Base-by-base conservation (phyloP, 495 filamentous ascomycete genomes). In the Talaromyces adpressus region DNA sequence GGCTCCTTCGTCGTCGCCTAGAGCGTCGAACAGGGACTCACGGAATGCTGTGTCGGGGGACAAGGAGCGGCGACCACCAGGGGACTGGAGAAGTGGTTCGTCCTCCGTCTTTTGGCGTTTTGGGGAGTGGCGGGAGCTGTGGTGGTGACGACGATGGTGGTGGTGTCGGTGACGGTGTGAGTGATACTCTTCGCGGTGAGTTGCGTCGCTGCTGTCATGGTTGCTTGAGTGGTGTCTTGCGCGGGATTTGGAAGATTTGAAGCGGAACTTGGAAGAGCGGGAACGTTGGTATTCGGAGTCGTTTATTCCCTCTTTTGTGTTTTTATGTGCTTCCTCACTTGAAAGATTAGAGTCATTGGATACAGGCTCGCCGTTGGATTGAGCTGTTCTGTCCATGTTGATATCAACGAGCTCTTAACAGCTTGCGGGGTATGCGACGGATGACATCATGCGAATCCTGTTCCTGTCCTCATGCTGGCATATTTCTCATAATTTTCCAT, bases 1-100 rank as follows among this genome's bases (percentile, higher is more conserved):
- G 49, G 94, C 94, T 41, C 94, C 94, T 77, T 98, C 94, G 75
- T 98, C 94, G 75, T 98, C 94, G 45, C 92, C 95, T 73, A 98
- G 87, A n/a, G 94, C 94, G 73, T 98, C 94, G 79, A 98, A 97
- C 56, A 98, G 86, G n/a, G 91, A 94, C 77, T 96, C 91, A 27
- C 91, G 88, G 75, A 98, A 98, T 16, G 93, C 92, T 9, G 81
- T 75, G 20, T 87, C 82, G 5, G 89, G 80, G 65, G 87, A 82
- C 39, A 62, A 20, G 14, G 16, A 83, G 59, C 41, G 52, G 32
- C 39, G 67, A 41, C 41, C 45, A 54, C 57, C 18, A 30, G 41
- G 18, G 7, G 61, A 59, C 18, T 52, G 56, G 12, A 62, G 32
- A 39, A 64, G 59, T 47, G 64, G 20, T 25, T 59, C 36, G 14